Base-by-base conservation (phyloP, 169 alveolate species). In the Plasmodium adleri region DNA sequence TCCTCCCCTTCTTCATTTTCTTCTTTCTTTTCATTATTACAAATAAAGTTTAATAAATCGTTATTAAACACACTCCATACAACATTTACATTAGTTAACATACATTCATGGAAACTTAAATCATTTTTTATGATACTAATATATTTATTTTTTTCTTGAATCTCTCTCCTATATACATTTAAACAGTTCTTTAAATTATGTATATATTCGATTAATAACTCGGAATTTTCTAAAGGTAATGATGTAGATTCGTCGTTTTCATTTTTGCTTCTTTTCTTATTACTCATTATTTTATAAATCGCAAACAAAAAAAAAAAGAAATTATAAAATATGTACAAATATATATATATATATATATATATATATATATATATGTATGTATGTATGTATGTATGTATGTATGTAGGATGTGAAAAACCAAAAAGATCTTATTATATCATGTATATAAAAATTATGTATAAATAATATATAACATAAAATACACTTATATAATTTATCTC, bases 181-280 rank as follows among this genome's bases (percentile, higher is more conserved):
- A 80, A 54, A 32, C 83, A 68, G 22, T 66, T 67, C 6, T 47
- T 80, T 59, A 80, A 59, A 54, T 80, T 80, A 22, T 80, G 52
- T 15, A 80, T 67, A 56, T 67, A 67, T 66, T 80, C 90, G 43
- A 80, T 80, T 0, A 80, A 59, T 26, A 80, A 47, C 1, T 80
- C 90, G n/a, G 90, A 60, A 20, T 80, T 80, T 67, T 80, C 90
- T 20, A 80, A 52, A 3, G 90, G 90, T 71, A 80, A 80, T 54
- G 90, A 20, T 63, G 56, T 62, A 17, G 47, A 66, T 47, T 80
- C 72, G 22, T 72, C 32, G 8, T 80, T 68, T 15, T 59, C 90
- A 80, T 71, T 52, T 60, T 60, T 80, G 47, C 17, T 80, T 60
- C 80, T 67, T 80, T 68, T 66, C 83, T 47, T 80, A 47, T 43